These are phyloP conservation scores for Harringtonia aguacate DNA, from an alignment of 2,329 filamentous ascomycete genomes.

Conservation along the genomic window DNA sequence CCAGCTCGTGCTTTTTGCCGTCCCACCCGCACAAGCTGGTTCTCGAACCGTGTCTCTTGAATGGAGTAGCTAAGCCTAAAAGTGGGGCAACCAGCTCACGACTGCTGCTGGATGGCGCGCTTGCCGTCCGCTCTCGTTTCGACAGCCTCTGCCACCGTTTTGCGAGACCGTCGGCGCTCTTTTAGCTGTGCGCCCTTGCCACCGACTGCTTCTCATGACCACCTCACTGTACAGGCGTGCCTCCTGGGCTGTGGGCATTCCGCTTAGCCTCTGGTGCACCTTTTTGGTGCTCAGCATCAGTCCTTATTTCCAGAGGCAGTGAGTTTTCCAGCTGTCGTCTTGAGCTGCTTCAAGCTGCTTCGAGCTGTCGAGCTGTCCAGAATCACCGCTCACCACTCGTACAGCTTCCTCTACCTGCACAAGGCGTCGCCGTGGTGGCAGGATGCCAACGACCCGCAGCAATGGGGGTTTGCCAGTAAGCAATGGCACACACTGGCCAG, in stretches of 20 bases:
- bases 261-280: constrained; percentile 53
- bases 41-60: too few species aligned
- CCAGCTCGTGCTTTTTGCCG: too few species aligned
- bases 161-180: too few species aligned
- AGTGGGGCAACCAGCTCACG: too few species aligned
- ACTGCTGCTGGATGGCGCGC: too few species aligned
- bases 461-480: constrained; percentile 77
- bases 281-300: constrained; percentile 57
- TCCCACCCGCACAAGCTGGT: too few species aligned
- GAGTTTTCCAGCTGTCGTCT: constrained; percentile 21
- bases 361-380: too few species aligned
- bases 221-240: constrained; percentile 18
- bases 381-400: background rate
- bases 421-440: constrained; percentile 62
- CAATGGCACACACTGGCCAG: constrained; percentile 9
- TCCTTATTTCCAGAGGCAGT: constrained; percentile 73
- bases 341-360: too few species aligned
- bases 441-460: constrained; percentile 65
- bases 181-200: too few species aligned
- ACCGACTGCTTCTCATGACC: background rate
- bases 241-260: constrained; percentile 44
- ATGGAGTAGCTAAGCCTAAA: too few species aligned
- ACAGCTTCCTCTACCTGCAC: constrained; percentile 74
- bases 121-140: too few species aligned
- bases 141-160: too few species aligned